Conservation (phyloP, 139 green algal species). For the Asterochloris erici region DNA sequence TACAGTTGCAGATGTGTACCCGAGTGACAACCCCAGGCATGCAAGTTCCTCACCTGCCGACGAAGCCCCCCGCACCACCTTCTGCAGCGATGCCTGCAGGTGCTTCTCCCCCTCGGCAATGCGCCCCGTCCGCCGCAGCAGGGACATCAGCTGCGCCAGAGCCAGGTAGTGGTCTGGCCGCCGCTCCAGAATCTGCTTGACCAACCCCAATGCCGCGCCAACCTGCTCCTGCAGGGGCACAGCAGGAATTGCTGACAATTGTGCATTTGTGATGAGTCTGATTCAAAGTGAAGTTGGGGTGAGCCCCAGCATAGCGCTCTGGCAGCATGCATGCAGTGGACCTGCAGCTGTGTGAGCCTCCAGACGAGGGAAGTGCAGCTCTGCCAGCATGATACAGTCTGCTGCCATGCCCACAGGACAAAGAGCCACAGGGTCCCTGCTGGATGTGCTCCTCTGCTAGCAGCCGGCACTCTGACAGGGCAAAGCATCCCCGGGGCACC, state of each 20-base stretch:
- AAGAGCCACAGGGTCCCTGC: too few relatives aligned
- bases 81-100: constrained; percentile 23
- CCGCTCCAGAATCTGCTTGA: constrained; percentile 73
- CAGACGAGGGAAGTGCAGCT: too few relatives aligned
- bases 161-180: constrained; percentile 59
- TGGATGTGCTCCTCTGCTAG: too few relatives aligned
- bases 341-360: too few relatives aligned
- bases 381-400: too few relatives aligned
- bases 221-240: constrained; percentile 55
- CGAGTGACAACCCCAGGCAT: neutral
- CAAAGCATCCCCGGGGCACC: too few relatives aligned
- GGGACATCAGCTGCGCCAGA: constrained; percentile 59
- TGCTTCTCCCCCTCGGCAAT: constrained; percentile 42
- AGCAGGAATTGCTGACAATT: neutral
- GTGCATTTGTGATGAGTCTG: neutral
- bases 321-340: too few relatives aligned
- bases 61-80: neutral
- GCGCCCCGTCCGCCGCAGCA: constrained; percentile 47
- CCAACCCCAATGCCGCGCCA: constrained; percentile 69
- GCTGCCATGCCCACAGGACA: too few relatives aligned
- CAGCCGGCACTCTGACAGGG: too few relatives aligned
- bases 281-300: neutral
- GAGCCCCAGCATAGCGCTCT: too few relatives aligned
- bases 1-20: too few relatives aligned
- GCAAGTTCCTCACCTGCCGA: neutral